Conservation (phyloP, 2,329 filamentous ascomycete species). For the Grosmannia penicillata region DNA sequence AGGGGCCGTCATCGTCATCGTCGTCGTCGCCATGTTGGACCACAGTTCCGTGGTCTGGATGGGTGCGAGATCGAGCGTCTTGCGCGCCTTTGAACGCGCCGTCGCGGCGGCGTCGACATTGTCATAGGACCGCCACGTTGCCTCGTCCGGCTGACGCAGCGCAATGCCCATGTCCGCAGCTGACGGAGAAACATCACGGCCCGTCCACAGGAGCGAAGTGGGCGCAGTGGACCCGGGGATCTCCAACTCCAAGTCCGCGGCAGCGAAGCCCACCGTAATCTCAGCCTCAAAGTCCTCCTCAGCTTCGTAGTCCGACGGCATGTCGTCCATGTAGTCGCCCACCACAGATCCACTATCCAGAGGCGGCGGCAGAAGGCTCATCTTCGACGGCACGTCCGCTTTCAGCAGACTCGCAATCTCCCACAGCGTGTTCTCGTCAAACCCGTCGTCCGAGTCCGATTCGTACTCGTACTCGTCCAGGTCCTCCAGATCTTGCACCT, state of each 20-base stretch:
- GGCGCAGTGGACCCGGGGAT: background rate
- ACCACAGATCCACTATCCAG: conserved; percentile 12
- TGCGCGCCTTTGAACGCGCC: conserved; percentile 16
- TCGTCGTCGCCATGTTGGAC: background rate
- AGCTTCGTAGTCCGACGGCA: conserved; percentile 16
- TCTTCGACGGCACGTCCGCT: conserved; percentile 33
- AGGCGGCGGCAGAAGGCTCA: conserved; percentile 30
- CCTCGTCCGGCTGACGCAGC: conserved; percentile 22
- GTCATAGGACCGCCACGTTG: conserved; percentile 21
- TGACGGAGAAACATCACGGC: background rate
- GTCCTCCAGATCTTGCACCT: conserved; percentile 16
- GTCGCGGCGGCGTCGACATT: conserved; percentile 11
- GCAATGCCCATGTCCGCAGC: conserved; percentile 12
- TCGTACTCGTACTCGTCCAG: too few species aligned
- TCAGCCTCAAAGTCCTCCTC: conserved; percentile 12
- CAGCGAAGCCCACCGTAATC: conserved; percentile 11
- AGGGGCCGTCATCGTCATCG: background rate
- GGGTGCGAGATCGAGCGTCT: conserved; percentile 13
- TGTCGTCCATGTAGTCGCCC: conserved; percentile 19
- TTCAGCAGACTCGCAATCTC: conserved; percentile 47
- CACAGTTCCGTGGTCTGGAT: conserved; percentile 16
- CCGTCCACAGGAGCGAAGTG: conserved; percentile 3
- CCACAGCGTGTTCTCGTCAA: conserved; percentile 48
- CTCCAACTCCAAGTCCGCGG: background rate
- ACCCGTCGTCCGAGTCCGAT: conserved; percentile 28